Base-by-base conservation (phyloP, 1,284 basidiomycete genomes). In the Kwoniella shivajii region DNA sequence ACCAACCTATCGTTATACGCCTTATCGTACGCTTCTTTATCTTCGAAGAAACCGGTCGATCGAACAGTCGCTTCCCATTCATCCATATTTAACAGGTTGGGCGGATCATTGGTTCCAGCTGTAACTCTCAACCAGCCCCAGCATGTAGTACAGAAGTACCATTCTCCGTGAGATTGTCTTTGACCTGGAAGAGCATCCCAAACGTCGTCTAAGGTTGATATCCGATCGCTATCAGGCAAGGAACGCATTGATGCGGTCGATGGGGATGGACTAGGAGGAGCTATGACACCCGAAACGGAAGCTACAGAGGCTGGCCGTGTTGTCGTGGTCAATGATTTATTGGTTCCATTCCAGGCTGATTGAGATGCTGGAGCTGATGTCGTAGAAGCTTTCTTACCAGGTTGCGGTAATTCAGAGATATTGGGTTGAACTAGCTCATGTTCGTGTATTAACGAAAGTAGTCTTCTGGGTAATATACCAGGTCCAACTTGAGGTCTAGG, bases 131-230 rank as follows among this genome's bases (percentile, higher is more conserved):
- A 33, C 74, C 74, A 76, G 3, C 59, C 68, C 66, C 68, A 73
- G 44, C 74, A 76, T 0, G 59, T 60, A 14, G 63, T 44, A 49
- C 74, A 76, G 57, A 75, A 76, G 54, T 64, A 76, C 72, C 72
- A 76, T 20, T 74, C 60, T 5, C 56, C 27, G 37, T 64, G 61
- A 18, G 54, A 27, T 6, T 60, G 47, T 20, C 36, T 31, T 2
- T 66, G 66, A 6, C 74, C 74, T 1, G 74, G 74, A 7, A 70
- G 60, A 3, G 74, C 63, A 3, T 65, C 64, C 56, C 54, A 63
- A 0, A 76, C 69, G 24, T 75, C 69, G 16, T 66, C 65, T 2
- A 50, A 18, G 24, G 59, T 50, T 16, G 57, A 27, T 24, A 59
- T 27, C 37, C 27, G 44, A 2, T 52, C 49, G 16, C 18, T 20